Evolutionary conservation across 2,329 filamentous ascomycete species (phyloP).

Genomic region (Talaromyces atroroseus): DNA sequence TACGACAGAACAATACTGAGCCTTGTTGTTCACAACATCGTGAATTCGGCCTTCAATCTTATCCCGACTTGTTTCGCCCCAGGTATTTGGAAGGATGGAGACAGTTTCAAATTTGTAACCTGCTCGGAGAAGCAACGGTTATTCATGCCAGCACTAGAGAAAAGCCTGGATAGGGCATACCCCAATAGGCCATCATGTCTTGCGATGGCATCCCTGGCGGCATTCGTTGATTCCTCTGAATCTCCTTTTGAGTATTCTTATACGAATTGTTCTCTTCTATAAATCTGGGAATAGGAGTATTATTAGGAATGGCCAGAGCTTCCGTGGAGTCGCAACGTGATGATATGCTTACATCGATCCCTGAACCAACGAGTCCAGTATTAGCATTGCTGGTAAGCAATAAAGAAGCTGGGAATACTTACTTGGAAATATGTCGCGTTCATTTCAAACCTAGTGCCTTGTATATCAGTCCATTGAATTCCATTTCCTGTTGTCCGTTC

Average conservation of each 20-base stretch:
- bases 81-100: slow-evolving; percentile 67
- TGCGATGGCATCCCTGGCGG: slow-evolving; percentile 56
- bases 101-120: slow-evolving; percentile 97
- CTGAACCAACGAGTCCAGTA: slow-evolving; percentile 35
- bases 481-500: neutral
- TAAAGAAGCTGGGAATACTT: slow-evolving; percentile 18
- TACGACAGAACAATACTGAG: slow-evolving; percentile 93
- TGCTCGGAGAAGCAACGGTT: slow-evolving; percentile 30
- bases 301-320: slow-evolving; percentile 7
- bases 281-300: slow-evolving; percentile 54
- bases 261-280: slow-evolving; percentile 84
- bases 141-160: neutral
- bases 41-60: slow-evolving; percentile 72
- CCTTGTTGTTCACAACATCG: slow-evolving; percentile 75
- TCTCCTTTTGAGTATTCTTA: slow-evolving; percentile 58
- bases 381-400: slow-evolving; percentile 15
- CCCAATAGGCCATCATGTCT: slow-evolving; percentile 90
- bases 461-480: slow-evolving; percentile 12
- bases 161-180: slow-evolving; percentile 40
- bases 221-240: slow-evolving; percentile 49
- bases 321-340: slow-evolving; percentile 10
- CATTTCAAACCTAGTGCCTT: slow-evolving; percentile 74
- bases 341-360: slow-evolving; percentile 48
- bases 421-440: slow-evolving; percentile 89
- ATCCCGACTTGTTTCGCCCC: slow-evolving; percentile 65